A percentile compares a stretch with the other conserved stretches of the same genome.
Evolutionary conservation across 176 grass and related monocot genomes (phyloP).

Genomic region (Luzula sylvatica): DNA sequence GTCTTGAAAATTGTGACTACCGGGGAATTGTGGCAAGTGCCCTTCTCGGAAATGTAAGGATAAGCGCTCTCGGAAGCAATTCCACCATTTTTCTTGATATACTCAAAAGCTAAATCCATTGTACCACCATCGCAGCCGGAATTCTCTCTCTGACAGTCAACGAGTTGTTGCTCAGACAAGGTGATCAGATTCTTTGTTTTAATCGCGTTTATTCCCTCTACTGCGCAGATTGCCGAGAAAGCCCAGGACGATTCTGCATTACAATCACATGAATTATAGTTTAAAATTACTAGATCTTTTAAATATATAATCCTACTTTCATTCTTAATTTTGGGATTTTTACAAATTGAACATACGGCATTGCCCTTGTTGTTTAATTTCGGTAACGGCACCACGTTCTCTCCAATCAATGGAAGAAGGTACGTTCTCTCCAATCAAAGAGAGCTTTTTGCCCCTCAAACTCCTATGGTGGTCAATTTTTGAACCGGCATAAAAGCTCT

Average conservation of each 20-base stretch:
- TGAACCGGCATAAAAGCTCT: not conserved
- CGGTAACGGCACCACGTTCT: conserved; percentile 11
- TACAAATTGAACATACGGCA: conserved; percentile 17
- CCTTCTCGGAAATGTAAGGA: conserved; percentile 10
- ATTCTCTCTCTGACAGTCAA: conserved; percentile 23
- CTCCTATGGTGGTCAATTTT: not conserved
- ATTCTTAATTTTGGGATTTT: no score
- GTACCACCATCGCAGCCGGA: not conserved
- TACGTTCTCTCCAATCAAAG: not conserved
- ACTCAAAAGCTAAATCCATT: not conserved
- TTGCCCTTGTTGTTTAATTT: conserved; percentile 22
- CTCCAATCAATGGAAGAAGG: conserved; percentile 26
- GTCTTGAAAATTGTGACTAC: not conserved
- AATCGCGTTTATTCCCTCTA: conserved; percentile 26
- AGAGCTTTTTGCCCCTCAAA: not conserved
- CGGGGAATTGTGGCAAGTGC: not conserved
- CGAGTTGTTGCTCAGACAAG: conserved; percentile 31
- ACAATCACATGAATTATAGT: not conserved
- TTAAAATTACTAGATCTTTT: no score
- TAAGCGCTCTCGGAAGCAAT: conserved; percentile 11
- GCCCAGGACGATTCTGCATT: conserved; percentile 22
- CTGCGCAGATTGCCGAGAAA: not conserved
- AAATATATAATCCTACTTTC: no score
- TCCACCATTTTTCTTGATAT: conserved; percentile 1
- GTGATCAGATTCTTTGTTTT: not conserved